Evolutionary conservation across 2,329 filamentous ascomycete genomes (phyloP).

Genomic region (Tolypocladium cylindrosporum): DNA sequence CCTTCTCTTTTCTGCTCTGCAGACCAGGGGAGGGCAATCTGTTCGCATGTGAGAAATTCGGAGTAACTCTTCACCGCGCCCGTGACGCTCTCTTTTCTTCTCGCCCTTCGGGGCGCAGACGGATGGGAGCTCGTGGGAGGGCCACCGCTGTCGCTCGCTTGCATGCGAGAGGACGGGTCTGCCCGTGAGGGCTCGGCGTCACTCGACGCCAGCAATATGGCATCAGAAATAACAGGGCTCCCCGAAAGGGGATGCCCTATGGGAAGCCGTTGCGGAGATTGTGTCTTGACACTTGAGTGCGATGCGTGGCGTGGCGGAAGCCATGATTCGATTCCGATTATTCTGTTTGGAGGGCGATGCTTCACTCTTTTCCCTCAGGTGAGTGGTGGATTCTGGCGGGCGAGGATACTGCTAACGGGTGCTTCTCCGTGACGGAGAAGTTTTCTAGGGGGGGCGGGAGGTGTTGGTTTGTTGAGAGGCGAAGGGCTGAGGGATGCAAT

Average conservation of each 20-base stretch:
- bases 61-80: constrained; percentile 10
- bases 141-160: constrained; percentile 8
- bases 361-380: constrained; percentile 11
- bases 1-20: neutral
- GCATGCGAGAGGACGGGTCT: constrained; percentile 10
- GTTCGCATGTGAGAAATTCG: constrained; percentile 14
- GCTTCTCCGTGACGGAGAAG: neutral
- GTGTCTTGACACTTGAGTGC: constrained; percentile 14
- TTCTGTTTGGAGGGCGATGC: constrained; percentile 12
- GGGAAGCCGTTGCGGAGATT: constrained; percentile 14
- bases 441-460: neutral
- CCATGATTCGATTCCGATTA: constrained; percentile 16
- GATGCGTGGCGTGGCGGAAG: constrained; percentile 12
- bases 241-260: constrained; percentile 4
- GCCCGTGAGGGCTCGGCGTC: constrained; percentile 13
- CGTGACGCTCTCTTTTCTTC: neutral
- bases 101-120: neutral
- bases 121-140: neutral
- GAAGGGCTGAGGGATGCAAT: neutral
- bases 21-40: neutral
- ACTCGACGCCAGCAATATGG: constrained; percentile 11
- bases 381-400: constrained; percentile 1
- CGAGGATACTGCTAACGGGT: constrained; percentile 4
- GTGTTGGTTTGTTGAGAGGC: neutral
- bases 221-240: constrained; percentile 13